Conservation (phyloP, 2,329 filamentous ascomycete species). For the Septoria linicola region DNA sequence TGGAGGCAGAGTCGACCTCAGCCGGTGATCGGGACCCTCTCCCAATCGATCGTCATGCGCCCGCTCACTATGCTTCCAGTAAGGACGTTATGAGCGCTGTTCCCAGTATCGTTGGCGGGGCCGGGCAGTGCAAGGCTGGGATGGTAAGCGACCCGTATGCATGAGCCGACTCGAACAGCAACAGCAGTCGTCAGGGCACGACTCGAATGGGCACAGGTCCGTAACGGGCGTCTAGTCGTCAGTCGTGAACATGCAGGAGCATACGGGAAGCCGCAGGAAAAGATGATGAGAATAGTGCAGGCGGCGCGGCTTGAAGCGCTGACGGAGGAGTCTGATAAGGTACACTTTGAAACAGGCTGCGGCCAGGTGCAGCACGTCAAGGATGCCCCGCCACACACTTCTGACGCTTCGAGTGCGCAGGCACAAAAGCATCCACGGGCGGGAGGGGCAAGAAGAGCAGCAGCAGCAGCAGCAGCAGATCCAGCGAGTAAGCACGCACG, state of each 20-base stretch:
- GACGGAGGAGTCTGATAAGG: constrained; percentile 20
- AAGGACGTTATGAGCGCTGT: background rate
- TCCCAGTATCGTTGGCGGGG: background rate
- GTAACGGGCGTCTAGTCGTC: constrained; percentile 21
- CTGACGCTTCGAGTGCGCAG: constrained; percentile 21
- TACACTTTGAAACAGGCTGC: constrained; percentile 25
- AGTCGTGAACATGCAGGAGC: constrained; percentile 15
- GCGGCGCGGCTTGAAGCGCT: constrained; percentile 20
- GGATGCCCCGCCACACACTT: constrained; percentile 25
- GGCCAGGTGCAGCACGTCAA: constrained; percentile 18
- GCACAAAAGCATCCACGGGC: constrained; percentile 20
- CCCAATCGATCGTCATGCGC: constrained; percentile 9
- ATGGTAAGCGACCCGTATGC: constrained; percentile 15
- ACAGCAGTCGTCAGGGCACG: constrained; percentile 19
- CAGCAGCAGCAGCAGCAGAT: constrained; percentile 10
- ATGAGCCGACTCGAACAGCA: constrained; percentile 16
- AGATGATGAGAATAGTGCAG: constrained; percentile 16
- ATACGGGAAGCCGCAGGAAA: constrained; percentile 20
- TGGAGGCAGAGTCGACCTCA: constrained; percentile 4
- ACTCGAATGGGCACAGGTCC: constrained; percentile 21
- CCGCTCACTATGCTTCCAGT: background rate
- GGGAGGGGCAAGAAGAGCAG: constrained; percentile 4
- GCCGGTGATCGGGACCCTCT: background rate
- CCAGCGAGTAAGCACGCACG: constrained; percentile 10
- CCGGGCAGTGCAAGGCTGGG: constrained; percentile 19